phyloP scores from a whole-genome alignment of 495 filamentous ascomycete genomes.

The Podospora pseudoanserina region DNA sequence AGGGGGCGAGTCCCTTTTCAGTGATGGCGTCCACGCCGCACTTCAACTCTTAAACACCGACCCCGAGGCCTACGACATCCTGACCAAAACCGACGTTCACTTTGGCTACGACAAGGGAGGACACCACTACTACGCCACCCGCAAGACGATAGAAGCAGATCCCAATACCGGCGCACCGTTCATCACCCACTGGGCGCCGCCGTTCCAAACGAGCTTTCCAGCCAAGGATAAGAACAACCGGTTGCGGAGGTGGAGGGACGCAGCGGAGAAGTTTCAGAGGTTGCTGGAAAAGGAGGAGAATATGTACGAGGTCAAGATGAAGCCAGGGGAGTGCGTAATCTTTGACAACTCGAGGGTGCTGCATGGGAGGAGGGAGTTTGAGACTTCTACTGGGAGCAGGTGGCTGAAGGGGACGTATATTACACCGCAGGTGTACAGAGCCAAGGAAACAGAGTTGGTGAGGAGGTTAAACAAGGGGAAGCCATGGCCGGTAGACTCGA shows the following conservation, averaged over 20 bases:
- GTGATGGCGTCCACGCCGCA: slow-evolving; percentile 64
- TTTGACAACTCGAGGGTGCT: slow-evolving; percentile 79
- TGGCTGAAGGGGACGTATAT: slow-evolving; percentile 88
- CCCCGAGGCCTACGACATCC: slow-evolving; percentile 28
- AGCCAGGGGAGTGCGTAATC: slow-evolving; percentile 77
- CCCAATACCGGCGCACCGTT: slow-evolving; percentile 20
- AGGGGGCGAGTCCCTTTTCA: slow-evolving; percentile 80
- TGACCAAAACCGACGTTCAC: slow-evolving; percentile 45
- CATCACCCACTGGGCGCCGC: slow-evolving; percentile 63
- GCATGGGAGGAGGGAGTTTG: slow-evolving; percentile 74
- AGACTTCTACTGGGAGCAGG: slow-evolving; percentile 55
- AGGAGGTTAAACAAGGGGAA: neutral
- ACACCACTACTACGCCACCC: slow-evolving; percentile 54
- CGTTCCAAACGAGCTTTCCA: slow-evolving; percentile 33
- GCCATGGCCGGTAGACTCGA: neutral
- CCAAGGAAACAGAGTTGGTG: slow-evolving; percentile 41
- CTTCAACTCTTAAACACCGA: slow-evolving; percentile 33
- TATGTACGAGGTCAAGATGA: slow-evolving; percentile 65
- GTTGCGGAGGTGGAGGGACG: slow-evolving; percentile 34
- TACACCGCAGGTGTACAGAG: slow-evolving; percentile 60
- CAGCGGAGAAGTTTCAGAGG: slow-evolving; percentile 44
- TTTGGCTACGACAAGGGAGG: slow-evolving; percentile 72
- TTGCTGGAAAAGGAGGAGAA: slow-evolving; percentile 46
- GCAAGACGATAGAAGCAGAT: slow-evolving; percentile 49
- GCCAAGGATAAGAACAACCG: neutral